Evolutionary conservation across 805 yeast species (phyloP).

Genomic region (Nematodospora valgi): DNA sequence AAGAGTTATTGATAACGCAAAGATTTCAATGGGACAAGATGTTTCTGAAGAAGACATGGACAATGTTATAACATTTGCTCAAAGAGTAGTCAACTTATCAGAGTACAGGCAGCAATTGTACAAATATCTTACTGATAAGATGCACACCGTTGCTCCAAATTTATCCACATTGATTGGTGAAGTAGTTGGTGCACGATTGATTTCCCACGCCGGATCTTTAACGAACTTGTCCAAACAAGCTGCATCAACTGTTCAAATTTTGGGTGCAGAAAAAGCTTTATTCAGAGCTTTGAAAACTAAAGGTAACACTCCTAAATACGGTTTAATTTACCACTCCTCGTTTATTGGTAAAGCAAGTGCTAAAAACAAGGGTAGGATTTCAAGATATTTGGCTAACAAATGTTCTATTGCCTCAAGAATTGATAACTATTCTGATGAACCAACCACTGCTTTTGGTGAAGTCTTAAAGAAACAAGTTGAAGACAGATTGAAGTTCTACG

Average conservation of each 20-base stretch:
- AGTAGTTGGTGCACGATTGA: constrained; percentile 97
- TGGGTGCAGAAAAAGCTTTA: constrained; percentile 96
- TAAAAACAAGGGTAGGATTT: constrained; percentile 98
- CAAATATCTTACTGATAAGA: constrained; percentile 87
- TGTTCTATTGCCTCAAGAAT: constrained; percentile 99
- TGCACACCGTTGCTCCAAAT: constrained; percentile 98
- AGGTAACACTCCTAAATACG: constrained; percentile 96
- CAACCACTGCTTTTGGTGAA: constrained; percentile 84
- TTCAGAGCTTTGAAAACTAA: constrained; percentile 95
- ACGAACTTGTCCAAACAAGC: constrained; percentile 97
- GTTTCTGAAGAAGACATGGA: constrained; percentile 92
- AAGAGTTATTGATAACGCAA: constrained; percentile 88
- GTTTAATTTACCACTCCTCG: constrained; percentile 91
- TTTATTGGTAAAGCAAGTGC: constrained; percentile 92
- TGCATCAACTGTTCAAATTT: constrained; percentile 96
- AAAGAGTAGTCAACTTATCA: constrained; percentile 86
- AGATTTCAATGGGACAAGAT: constrained; percentile 99
- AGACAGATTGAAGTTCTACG: constrained; percentile 93
- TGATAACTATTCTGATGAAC: constrained; percentile 94
- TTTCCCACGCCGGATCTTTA: constrained; percentile 97
- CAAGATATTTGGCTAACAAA: constrained; percentile 97
- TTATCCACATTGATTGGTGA: constrained; percentile 96
- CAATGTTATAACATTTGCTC: constrained; percentile 86
- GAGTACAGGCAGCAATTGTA: constrained; percentile 85
- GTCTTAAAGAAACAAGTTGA: constrained; percentile 95